Percentiles rank a stretch among this genome's conserved stretches.
These are phyloP conservation scores for Neoscytalidium dimidiatum DNA, from an alignment of 2,329 filamentous ascomycete genomes.

Conservation along the genomic window DNA sequence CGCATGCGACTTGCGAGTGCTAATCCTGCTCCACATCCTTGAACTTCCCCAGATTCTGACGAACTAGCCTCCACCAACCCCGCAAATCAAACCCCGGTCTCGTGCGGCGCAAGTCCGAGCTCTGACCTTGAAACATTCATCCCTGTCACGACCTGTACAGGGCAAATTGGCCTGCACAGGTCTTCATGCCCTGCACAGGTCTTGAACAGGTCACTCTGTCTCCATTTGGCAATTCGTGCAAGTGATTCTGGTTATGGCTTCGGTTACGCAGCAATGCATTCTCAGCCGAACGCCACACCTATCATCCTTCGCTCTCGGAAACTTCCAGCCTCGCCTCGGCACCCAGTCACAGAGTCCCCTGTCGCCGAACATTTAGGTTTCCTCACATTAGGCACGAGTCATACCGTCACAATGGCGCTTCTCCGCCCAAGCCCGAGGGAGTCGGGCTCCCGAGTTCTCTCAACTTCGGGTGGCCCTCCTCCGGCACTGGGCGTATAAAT, in stretches of 20 bases:
- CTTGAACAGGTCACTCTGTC: neutral
- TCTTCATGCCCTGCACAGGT: neutral
- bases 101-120: neutral
- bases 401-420: neutral
- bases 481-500: neutral
- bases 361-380: neutral
- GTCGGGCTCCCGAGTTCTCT: neutral
- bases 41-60: neutral
- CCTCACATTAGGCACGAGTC: neutral
- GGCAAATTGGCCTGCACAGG: neutral
- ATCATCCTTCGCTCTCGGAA: neutral
- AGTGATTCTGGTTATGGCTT: neutral
- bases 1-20: neutral
- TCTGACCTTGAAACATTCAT: neutral
- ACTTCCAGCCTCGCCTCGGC: neutral
- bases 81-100: neutral
- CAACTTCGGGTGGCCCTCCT: neutral
- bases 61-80: neutral
- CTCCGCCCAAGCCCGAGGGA: neutral
- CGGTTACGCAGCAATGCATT: neutral
- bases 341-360: neutral
- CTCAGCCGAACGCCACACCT: neutral
- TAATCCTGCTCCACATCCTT: neutral
- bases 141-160: neutral
- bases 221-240: neutral